These are phyloP conservation scores for Colletotrichum coccodes DNA, from an alignment of 2,329 filamentous ascomycete species.

Conservation along the genomic window DNA sequence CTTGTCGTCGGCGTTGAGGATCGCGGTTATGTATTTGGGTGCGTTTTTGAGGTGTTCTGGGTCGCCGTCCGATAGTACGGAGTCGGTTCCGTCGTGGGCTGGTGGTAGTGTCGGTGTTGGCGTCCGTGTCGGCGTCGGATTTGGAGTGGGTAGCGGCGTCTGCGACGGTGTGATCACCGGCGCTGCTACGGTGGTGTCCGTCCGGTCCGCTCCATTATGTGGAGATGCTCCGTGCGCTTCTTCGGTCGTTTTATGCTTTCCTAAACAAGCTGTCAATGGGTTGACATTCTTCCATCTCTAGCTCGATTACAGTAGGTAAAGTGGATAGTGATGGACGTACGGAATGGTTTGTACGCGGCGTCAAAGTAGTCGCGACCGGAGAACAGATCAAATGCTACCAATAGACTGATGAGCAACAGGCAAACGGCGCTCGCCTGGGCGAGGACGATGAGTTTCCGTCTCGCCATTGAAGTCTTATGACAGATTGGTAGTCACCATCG, in stretches of 20 bases:
- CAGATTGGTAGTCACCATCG: not conserved
- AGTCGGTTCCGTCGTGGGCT: not conserved
- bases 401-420: not conserved
- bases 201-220: not conserved
- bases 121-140: not conserved
- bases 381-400: constrained; percentile 17
- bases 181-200: not conserved
- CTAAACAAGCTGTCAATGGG: not conserved
- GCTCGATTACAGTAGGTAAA: not conserved
- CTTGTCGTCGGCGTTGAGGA: constrained; percentile 39
- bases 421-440: not conserved
- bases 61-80: constrained; percentile 12
- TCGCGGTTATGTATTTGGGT: constrained; percentile 39
- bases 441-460: not conserved
- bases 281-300: not conserved
- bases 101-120: not conserved
- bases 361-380: constrained; percentile 11
- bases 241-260: not conserved
- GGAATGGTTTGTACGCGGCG: constrained; percentile 12
- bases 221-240: not conserved
- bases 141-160: not conserved
- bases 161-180: not conserved
- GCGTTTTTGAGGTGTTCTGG: constrained; percentile 13
- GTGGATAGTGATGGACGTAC: not conserved
- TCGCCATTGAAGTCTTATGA: not conserved